Conservation (phyloP, 2,329 filamentous ascomycete genomes). For the Coniochaeta hoffmannii region DNA sequence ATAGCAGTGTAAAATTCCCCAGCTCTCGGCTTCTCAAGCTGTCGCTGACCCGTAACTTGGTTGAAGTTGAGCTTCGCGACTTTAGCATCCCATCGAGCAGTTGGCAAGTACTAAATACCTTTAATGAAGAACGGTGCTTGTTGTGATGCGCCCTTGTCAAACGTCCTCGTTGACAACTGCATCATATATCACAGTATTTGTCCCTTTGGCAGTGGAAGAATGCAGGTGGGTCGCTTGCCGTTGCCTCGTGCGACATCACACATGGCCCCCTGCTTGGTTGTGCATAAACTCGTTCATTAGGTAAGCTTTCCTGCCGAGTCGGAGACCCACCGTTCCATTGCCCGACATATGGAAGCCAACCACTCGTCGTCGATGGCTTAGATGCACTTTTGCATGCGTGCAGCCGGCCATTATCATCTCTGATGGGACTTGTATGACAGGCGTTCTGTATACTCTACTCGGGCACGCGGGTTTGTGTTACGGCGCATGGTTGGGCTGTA, state of each 20-base stretch:
- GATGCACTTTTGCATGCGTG: not conserved
- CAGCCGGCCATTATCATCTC: not conserved
- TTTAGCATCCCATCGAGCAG: no score
- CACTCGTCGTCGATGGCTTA: no score
- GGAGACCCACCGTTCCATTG: no score
- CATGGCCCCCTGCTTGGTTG: not conserved
- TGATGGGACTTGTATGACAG: not conserved
- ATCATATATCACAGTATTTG: not conserved
- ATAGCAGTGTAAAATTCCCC: no score
- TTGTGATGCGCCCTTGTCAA: not conserved
- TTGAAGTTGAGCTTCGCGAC: no score
- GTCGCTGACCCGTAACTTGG: no score
- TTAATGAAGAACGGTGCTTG: no score
- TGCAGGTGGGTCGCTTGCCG: not conserved
- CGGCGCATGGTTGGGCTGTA: not conserved
- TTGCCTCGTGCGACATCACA: not conserved
- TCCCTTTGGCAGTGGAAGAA: not conserved
- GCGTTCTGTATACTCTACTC: not conserved
- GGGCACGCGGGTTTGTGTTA: not conserved
- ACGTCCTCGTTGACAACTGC: not conserved
- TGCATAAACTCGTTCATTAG: not conserved
- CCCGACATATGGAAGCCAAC: no score
- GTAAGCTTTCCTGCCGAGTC: not conserved
- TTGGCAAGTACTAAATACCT: no score
- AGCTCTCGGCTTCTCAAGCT: no score